Evolutionary conservation across 2,329 filamentous ascomycete species (phyloP), one percentile per base, ranked within the genome.

Genomic region (Colletotrichum truncatum): DNA sequence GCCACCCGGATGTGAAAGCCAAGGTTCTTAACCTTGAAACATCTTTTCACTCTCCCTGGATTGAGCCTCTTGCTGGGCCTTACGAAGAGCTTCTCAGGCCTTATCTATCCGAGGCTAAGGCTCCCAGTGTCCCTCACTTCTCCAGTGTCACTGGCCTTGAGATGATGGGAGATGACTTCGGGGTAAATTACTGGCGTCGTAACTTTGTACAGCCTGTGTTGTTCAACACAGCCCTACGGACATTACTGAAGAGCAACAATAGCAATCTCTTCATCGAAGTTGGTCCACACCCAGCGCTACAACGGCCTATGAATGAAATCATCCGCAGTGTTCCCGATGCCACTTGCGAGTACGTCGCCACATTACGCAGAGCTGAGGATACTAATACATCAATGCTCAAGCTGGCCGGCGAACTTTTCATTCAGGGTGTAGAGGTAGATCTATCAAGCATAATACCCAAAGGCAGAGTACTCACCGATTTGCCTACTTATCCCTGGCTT

Each of bases 341-440:
- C 8, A 12, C 53, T 1, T 64, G 46, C 43, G 74, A 77, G 2
- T 85, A 85, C 62, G 73, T 76, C 9, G 77, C 81, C 0, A 75
- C 77, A 0, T 81, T 91, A 2, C 70, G 84, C 3, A 82, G 86
- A 25, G 82, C 84, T 11, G 81, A 85, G 53, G 77, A 85, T 48
- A 81, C 82, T 2, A 82, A 83, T 2, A 76, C 81, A 14, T 77
- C 78, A 0, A 77, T 80, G 2, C 71, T 83, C 18, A 80, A 84
- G 25, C 73, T 82, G 1, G 82, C 82, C 1, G 80, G 76, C 0
- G 76, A 73, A 0, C 72, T 87, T 2, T 84, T 84, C 66, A 72
- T 74, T 12, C 81, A 80, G 49, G 84, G 84, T 1, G 72, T 75
- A 2, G 45, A 70, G 3, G 68, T 86, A 9, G 73, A 84, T 48